A percentile compares a stretch with the other conserved stretches of the same genome.
phyloP scores from a whole-genome alignment of 768 basidiomycete species.

The Tulasnella sp. region DNA sequence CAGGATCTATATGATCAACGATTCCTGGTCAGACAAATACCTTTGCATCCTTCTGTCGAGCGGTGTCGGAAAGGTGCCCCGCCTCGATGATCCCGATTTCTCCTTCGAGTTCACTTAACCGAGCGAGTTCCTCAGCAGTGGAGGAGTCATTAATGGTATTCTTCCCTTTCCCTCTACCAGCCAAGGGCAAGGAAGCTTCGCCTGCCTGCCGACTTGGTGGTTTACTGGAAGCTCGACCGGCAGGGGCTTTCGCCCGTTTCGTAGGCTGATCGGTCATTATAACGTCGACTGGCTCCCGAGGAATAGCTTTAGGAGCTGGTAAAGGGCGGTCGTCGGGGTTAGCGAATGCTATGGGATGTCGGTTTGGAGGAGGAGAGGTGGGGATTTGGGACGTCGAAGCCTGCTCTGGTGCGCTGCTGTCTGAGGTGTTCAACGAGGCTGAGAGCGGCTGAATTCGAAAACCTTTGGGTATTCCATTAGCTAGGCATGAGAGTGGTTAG shows the following conservation, averaged over 20 bases:
- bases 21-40: too few relatives aligned
- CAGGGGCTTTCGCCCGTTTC: background rate
- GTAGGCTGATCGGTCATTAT: background rate
- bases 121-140: background rate
- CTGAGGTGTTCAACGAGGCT: background rate
- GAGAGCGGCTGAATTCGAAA: conserved; percentile 6
- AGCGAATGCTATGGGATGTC: background rate
- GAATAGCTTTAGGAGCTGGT: background rate
- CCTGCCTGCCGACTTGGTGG: background rate
- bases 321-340: conserved; percentile 13
- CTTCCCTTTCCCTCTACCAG: background rate
- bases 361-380: conserved; percentile 12
- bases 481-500: background rate
- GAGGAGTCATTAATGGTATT: background rate
- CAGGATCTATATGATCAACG: too few relatives aligned
- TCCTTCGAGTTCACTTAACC: background rate
- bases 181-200: background rate
- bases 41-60: too few relatives aligned
- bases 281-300: background rate
- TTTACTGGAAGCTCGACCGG: background rate
- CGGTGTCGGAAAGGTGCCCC: too few relatives aligned
- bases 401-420: background rate
- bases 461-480: conserved; percentile 5
- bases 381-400: background rate
- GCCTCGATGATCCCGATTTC: background rate